Base-by-base conservation (phyloP, 176 grass and related monocot species). In the Chloris gayana region DNA sequence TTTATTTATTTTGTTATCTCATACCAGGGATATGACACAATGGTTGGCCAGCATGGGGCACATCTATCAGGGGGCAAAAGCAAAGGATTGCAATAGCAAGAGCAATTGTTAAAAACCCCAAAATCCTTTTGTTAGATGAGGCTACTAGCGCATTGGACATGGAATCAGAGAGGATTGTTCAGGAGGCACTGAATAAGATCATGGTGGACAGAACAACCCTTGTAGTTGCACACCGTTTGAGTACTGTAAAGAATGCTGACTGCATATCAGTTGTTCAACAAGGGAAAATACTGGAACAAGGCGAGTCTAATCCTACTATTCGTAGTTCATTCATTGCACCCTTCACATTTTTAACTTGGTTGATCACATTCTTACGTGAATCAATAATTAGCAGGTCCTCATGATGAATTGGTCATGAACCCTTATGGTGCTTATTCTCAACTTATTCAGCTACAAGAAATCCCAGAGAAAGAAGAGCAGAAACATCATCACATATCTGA, bases 141-240 rank as follows among this genome's bases (percentile, higher is more conserved):
- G 91, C 91, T 70, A 93, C 91, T 35, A 93, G 91, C 22, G 91
- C 91, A 62, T 58, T 93, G 59, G 91, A 93, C 69, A 75, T 85
- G 30, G 91, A 93, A 34, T 90, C 88, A 60, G 91, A 93, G 60
- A 27, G 70, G 61, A 30, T 93, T 38, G 88, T 93, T 79, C 91
- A 93, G 76, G 88, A 97, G 21, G 89, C 94, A 78, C 72, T 97
- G 34, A 88, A 94, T 34, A 79, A 79, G 83, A 83, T 91, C 79
- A 97, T 90, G 89, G 30, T 85, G 57, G 85, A 80, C 33, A 85
- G 87, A 86, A 94, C 94, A n/a, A 97, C 91, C 69, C 78, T 97
- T n/a, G 66, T 97, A 50, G 89, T 97, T 64, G 94, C 94, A 26
- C 94, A 97, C 49, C 94, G 91, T 64, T 58, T 97, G 77, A 94